Evolutionary conservation across 495 filamentous ascomycete genomes (phyloP).

Genomic region (Rhizodiscina lignyota): DNA sequence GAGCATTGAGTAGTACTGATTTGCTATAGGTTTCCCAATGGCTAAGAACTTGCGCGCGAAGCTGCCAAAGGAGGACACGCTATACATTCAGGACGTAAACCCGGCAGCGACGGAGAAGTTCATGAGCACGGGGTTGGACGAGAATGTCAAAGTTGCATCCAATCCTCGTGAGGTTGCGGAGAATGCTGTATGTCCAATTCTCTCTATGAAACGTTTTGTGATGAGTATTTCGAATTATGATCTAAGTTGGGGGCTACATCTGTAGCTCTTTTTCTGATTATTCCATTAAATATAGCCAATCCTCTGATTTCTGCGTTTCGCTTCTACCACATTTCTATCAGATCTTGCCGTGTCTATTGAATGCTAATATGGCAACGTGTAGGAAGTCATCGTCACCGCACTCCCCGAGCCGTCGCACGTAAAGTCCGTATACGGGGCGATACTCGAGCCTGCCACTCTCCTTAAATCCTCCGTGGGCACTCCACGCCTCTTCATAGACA

Average conservation of each 20-base stretch:
- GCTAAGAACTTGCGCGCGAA: slow-evolving; percentile 31
- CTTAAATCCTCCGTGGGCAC: slow-evolving; percentile 15
- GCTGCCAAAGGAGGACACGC: slow-evolving; percentile 19
- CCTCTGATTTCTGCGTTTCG: slow-evolving; percentile 27
- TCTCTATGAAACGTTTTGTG: slow-evolving; percentile 7
- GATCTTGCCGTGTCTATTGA: too few relatives aligned
- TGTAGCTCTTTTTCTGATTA: slow-evolving; percentile 21
- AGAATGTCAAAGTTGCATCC: slow-evolving; percentile 18
- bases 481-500: slow-evolving; percentile 25
- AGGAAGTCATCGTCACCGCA: slow-evolving; percentile 24
- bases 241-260: slow-evolving; percentile 26
- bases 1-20: slow-evolving; percentile 3
- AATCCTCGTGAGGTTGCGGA: slow-evolving; percentile 27
- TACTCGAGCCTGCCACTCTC: slow-evolving; percentile 21
- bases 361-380: slow-evolving; percentile 1
- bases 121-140: slow-evolving; percentile 14
- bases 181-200: slow-evolving; percentile 21
- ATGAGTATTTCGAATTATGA: slow-evolving; percentile 24
- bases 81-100: slow-evolving; percentile 32
- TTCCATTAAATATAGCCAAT: slow-evolving; percentile 23
- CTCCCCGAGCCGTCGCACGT: slow-evolving; percentile 25
- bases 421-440: slow-evolving; percentile 20
- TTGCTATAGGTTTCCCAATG: slow-evolving; percentile 30
- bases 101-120: slow-evolving; percentile 21
- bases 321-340: too few relatives aligned